A percentile compares a stretch with the other conserved stretches of the same genome.
Evolutionary conservation across 805 yeast genomes (phyloP).

Genomic region (Wickerhamomyces subpelliculosus): DNA sequence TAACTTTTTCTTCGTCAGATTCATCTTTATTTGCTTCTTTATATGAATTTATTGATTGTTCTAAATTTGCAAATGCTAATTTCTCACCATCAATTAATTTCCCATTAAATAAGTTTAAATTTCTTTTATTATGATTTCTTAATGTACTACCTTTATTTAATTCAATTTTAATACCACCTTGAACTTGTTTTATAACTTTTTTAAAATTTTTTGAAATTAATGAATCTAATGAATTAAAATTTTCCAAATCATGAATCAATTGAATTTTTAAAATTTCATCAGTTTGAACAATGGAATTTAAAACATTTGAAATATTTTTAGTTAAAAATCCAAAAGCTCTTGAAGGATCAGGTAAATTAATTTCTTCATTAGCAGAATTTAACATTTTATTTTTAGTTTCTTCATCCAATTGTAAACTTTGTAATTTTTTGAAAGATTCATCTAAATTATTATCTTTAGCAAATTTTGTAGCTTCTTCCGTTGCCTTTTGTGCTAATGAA

Average conservation of each 20-base stretch:
- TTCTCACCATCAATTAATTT: slow-evolving; percentile 80
- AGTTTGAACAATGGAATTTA: slow-evolving; percentile 23
- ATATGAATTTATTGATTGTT: slow-evolving; percentile 40
- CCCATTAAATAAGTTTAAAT: slow-evolving; percentile 69
- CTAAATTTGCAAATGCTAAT: slow-evolving; percentile 77
- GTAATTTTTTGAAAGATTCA: slow-evolving; percentile 11
- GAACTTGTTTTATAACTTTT: slow-evolving; percentile 65
- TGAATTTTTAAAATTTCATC: slow-evolving; percentile 55
- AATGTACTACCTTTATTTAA: slow-evolving; percentile 46
- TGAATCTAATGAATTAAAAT: slow-evolving; percentile 40
- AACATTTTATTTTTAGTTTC: slow-evolving; percentile 26
- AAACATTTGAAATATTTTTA: slow-evolving; percentile 28
- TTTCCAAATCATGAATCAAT: slow-evolving; percentile 60
- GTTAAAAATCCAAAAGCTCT: slow-evolving; percentile 17
- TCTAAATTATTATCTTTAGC: slow-evolving; percentile 26
- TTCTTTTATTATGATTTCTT: slow-evolving; percentile 24
- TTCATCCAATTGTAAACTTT: slow-evolving; percentile 20
- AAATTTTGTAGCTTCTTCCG: slow-evolving; percentile 20
- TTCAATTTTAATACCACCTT: slow-evolving; percentile 63
- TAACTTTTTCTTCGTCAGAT: slow-evolving; percentile 15
- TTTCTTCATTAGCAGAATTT: slow-evolving; percentile 22
- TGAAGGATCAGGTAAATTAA: slow-evolving; percentile 18
- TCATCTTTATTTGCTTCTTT: slow-evolving; percentile 12
- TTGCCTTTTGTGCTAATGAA: slow-evolving; percentile 33
- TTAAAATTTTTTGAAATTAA: slow-evolving; percentile 49